These are phyloP conservation scores for Spiromastix sp. DNA, from an alignment of 2,329 filamentous ascomycete genomes.

Conservation along the genomic window DNA sequence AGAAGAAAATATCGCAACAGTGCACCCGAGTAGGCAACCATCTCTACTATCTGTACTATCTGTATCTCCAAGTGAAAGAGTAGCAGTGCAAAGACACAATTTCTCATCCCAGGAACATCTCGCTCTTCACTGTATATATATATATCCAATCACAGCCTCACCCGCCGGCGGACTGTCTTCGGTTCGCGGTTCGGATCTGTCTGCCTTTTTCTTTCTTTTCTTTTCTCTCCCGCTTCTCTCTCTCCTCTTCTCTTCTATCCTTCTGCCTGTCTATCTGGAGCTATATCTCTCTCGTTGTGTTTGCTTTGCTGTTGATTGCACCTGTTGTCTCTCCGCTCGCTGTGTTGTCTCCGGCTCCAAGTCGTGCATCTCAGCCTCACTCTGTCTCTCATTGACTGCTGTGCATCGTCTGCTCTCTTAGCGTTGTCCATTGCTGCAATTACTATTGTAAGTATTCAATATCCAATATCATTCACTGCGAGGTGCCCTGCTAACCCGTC, in stretches of 20 bases:
- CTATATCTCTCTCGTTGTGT: constrained; percentile 6
- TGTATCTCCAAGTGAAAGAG: too few relatives aligned
- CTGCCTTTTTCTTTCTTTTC: constrained; percentile 8
- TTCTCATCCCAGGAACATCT: too few relatives aligned
- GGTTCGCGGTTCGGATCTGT: constrained; percentile 3
- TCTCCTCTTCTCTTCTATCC: constrained; percentile 5
- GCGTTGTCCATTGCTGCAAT: not conserved
- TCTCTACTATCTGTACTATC: too few relatives aligned
- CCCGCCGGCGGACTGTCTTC: not conserved
- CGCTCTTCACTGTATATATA: too few relatives aligned
- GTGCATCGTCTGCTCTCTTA: not conserved
- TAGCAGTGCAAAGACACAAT: too few relatives aligned
- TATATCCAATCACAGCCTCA: too few relatives aligned
- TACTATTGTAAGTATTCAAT: not conserved
- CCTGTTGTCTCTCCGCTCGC: not conserved
- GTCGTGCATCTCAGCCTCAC: too few relatives aligned
- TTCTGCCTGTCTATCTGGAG: too few relatives aligned
- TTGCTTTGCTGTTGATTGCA: constrained; percentile 1
- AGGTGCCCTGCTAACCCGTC: too few relatives aligned
- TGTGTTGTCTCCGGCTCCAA: not conserved
- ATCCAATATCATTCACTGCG: not conserved
- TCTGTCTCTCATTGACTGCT: not conserved
- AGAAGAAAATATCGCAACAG: too few relatives aligned
- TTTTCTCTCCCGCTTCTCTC: constrained; percentile 2
- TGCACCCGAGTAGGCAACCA: too few relatives aligned